Evolutionary conservation across 192 early-diverging fungal genomes (phyloP).

Genomic region (Backusella westeae): DNA sequence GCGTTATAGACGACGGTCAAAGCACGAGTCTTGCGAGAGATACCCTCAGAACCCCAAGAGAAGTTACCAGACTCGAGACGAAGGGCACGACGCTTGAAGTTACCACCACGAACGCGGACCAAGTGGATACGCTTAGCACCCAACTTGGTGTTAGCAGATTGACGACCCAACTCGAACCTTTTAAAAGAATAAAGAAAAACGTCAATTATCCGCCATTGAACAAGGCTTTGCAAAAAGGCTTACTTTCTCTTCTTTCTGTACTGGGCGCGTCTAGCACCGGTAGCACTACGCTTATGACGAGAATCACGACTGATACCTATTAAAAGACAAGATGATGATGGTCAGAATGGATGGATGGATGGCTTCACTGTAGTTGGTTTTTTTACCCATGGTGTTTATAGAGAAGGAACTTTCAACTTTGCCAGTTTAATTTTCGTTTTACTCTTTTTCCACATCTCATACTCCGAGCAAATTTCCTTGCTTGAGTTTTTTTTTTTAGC

Average conservation of each 20-base stretch:
- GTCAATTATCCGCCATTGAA: background rate
- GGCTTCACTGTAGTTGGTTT: background rate
- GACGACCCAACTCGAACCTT: constrained; percentile 96
- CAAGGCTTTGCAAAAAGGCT: background rate
- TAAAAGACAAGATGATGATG: background rate
- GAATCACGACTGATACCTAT: constrained; percentile 99
- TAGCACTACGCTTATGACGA: constrained; percentile 97
- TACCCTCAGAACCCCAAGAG: constrained; percentile 94
- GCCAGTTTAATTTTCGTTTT: constrained; percentile 13
- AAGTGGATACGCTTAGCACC: constrained; percentile 95
- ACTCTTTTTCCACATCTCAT: background rate
- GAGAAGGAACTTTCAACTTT: constrained; percentile 21
- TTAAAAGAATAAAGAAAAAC: background rate
- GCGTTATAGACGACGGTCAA: constrained; percentile 97
- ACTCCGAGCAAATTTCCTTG: constrained; percentile 10
- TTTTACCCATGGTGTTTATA: constrained; percentile 23
- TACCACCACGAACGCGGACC: constrained; percentile 97
- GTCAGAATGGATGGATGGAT: constrained; percentile 32
- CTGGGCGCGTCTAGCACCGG: constrained; percentile 98
- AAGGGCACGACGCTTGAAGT: constrained; percentile 98
- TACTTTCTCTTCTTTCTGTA: constrained; percentile 99
- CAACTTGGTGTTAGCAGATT: constrained; percentile 97
- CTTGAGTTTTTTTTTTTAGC: background rate
- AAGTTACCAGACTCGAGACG: constrained; percentile 97
- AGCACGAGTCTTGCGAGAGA: constrained; percentile 96